Percentiles rank a stretch among this genome's conserved stretches.
Conservation (phyloP, 2,329 filamentous ascomycete genomes). For the Eurotiales sp. region DNA sequence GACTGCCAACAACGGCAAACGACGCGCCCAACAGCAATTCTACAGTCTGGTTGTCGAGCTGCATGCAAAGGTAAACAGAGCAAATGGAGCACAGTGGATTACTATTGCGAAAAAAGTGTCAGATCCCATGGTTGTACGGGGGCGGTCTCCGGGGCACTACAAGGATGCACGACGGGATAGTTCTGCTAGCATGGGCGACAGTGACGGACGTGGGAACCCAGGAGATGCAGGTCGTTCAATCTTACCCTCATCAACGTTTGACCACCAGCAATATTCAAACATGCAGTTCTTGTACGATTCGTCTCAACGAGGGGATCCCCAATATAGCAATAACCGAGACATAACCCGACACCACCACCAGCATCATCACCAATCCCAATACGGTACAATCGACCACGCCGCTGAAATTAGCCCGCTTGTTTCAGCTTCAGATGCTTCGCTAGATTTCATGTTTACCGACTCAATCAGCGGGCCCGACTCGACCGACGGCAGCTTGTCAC, state of each 20-base stretch:
- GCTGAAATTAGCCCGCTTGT: slow-evolving; percentile 38
- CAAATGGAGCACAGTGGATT: slow-evolving; percentile 56
- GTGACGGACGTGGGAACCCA: slow-evolving; percentile 52
- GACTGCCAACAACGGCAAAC: slow-evolving; percentile 89
- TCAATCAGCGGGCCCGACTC: slow-evolving; percentile 39
- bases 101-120: slow-evolving; percentile 71
- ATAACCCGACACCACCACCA: background rate
- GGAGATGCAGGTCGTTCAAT: slow-evolving; percentile 29
- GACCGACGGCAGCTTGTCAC: slow-evolving; percentile 28
- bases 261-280: slow-evolving; percentile 24
- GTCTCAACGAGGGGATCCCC: slow-evolving; percentile 27
- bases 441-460: slow-evolving; percentile 39
- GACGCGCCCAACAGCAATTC: slow-evolving; percentile 85
- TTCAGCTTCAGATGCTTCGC: slow-evolving; percentile 33
- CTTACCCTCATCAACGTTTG: slow-evolving; percentile 28
- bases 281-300: slow-evolving; percentile 33
- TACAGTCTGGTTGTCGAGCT: slow-evolving; percentile 88
- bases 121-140: slow-evolving; percentile 81
- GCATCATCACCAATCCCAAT: slow-evolving; percentile 28
- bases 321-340: slow-evolving; percentile 29
- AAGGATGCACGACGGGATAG: slow-evolving; percentile 67
- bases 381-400: slow-evolving; percentile 33
- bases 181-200: slow-evolving; percentile 66
- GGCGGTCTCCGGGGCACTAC: slow-evolving; percentile 77
- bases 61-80: slow-evolving; percentile 56